These are phyloP conservation scores for Dactylellina drechsleri DNA, from an alignment of 2,329 filamentous ascomycete species.

Conservation along the genomic window DNA sequence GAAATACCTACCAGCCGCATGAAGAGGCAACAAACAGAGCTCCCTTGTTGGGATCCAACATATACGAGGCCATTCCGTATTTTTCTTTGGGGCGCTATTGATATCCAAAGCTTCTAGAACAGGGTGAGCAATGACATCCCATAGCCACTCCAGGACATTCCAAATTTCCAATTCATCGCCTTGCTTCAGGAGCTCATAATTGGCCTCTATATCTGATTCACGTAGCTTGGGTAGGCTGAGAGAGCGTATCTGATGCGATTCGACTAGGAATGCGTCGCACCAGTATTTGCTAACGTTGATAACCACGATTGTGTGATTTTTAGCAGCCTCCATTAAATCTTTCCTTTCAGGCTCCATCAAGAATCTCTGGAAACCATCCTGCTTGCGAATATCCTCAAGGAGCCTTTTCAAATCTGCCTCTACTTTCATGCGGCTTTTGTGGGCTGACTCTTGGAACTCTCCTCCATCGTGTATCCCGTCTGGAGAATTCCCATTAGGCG, in stretches of 20 bases:
- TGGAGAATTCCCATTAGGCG: not conserved
- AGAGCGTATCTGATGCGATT: conserved; percentile 1
- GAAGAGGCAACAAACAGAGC: conserved; percentile 59
- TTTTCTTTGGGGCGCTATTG: conserved; percentile 33
- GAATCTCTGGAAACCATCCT: conserved; percentile 58
- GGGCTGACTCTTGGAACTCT: not conserved
- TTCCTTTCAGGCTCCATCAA: conserved; percentile 56
- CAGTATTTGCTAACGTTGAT: conserved; percentile 58
- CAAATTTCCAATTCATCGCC: conserved; percentile 18
- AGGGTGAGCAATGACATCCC: conserved; percentile 58
- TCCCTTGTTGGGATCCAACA: conserved; percentile 61
- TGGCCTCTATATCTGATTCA: conserved; percentile 10
- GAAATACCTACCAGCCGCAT: conserved; percentile 60
- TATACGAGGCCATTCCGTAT: conserved; percentile 56
- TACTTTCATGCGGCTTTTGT: conserved; percentile 5
- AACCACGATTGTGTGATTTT: conserved; percentile 59
- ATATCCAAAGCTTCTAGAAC: conserved; percentile 59
- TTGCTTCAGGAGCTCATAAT: conserved; percentile 42
- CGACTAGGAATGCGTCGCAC: conserved; percentile 26
- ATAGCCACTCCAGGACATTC: conserved; percentile 60
- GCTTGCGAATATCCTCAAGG: conserved; percentile 48
- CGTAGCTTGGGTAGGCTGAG: conserved; percentile 29
- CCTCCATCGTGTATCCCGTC: not conserved
- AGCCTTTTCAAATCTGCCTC: not conserved
- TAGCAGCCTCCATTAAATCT: conserved; percentile 52